Evolutionary conservation across 2,329 filamentous ascomycete genomes (phyloP), one percentile per base, ranked within the genome.

Genomic region (Cytospora piceicola): DNA sequence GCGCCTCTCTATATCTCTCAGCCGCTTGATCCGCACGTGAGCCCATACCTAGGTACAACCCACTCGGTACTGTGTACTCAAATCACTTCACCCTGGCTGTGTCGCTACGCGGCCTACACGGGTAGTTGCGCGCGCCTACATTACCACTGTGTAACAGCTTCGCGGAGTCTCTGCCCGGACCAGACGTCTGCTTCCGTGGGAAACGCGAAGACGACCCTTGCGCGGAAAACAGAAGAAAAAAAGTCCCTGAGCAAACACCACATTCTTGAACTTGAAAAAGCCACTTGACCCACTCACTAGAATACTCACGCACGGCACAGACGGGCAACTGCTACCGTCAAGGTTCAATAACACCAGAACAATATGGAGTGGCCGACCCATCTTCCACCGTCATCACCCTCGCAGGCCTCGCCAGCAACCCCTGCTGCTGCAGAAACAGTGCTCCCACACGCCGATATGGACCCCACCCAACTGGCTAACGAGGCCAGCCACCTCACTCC

Each of bases 401-500:
- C 52, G 53, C 32, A 54, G 15, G 61, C 46, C 53, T 61, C 52
- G 46, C 32, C 58, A n/a, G 61, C 46, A n/a, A 65, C 46, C 62
- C 54, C 53, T 61, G 65, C 58, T 49, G 22, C 54, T 42, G 46
- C 58, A 49, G 58, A 42, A 62, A 30, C 62, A 58, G 53, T 34
- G 53, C 62, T 65, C 54, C 58, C 62, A 58, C 65, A 61, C 53
- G 62, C 53, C 53, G 46, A 54, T 34, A 53, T 58, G 34, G 62
- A 65, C 42, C 57, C 67, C 61, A 66, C 62, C 56, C 70, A 72
- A 63, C 71, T 72, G 63, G 70, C 68, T 64, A 65, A 65, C 61
- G 69, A 70, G 67, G 67, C 72, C 29, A 69, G 66, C 66, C 69
- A 70, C 61, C 68, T 71, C 63, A 69, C 69, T 17, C 69, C 71